Evolutionary conservation across 2,329 filamentous ascomycete genomes (phyloP).

Genomic region (Pleoardoris graminearum): DNA sequence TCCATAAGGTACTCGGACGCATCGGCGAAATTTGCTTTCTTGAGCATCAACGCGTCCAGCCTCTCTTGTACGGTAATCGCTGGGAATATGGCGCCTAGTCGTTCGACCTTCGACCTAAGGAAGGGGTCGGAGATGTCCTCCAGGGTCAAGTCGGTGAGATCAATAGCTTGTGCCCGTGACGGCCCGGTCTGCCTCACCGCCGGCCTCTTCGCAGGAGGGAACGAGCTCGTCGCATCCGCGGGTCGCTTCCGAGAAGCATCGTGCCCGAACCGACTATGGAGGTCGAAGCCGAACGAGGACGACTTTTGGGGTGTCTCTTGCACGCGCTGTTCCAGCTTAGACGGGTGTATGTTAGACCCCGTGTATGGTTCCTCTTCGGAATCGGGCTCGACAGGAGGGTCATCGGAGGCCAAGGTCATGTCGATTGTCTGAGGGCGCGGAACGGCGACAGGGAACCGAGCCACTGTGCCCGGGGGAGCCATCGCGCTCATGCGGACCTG

Average conservation of each 20-base stretch:
- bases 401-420: constrained; percentile 48
- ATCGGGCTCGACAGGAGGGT: constrained; percentile 53
- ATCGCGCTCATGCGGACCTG: constrained; percentile 58
- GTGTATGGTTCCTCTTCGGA: constrained; percentile 47
- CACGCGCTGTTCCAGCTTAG: constrained; percentile 52
- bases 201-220: constrained; percentile 30
- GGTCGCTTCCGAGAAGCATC: constrained; percentile 34
- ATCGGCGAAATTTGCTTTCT: constrained; percentile 59
- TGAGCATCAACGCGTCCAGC: constrained; percentile 54
- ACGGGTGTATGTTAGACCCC: constrained; percentile 63
- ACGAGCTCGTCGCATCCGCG: constrained; percentile 19
- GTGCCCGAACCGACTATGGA: constrained; percentile 32
- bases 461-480: constrained; percentile 75
- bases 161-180: constrained; percentile 40
- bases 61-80: constrained; percentile 52
- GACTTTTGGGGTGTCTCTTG: constrained; percentile 43
- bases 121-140: constrained; percentile 50
- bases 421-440: constrained; percentile 46
- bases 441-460: constrained; percentile 61
- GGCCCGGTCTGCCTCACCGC: constrained; percentile 35
- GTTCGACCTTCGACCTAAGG: constrained; percentile 55
- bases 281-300: constrained; percentile 20
- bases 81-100: constrained; percentile 56
- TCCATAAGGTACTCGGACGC: constrained; percentile 44
- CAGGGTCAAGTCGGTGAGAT: constrained; percentile 27